Conservation (phyloP, 2,329 filamentous ascomycete genomes). For the Fusarium subtropicale region DNA sequence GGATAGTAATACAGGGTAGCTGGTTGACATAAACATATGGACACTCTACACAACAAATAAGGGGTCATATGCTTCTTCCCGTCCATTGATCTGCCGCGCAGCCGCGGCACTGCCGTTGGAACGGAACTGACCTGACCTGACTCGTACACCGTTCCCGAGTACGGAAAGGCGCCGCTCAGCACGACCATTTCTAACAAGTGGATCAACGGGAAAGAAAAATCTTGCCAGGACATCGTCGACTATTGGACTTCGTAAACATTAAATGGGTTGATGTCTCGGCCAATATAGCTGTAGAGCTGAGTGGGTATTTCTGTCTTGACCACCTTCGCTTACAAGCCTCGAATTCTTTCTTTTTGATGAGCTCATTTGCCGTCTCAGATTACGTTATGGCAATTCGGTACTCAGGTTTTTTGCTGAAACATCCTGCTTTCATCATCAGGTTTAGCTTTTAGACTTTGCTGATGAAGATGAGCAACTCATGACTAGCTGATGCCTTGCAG, state of each 20-base stretch:
- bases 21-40: not conserved
- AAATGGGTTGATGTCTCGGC: not conserved
- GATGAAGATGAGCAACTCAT: not conserved
- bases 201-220: not conserved
- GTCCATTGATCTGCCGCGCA: not conserved
- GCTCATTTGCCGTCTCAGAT: slow-evolving; percentile 1
- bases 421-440: not conserved
- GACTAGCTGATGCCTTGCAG: not conserved
- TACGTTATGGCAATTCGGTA: not conserved
- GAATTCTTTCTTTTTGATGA: not conserved
- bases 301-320: not conserved
- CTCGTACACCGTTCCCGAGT: not conserved
- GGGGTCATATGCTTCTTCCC: too few relatives aligned
- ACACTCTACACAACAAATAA: not conserved
- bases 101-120: not conserved
- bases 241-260: too few relatives aligned
- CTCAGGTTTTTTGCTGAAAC: not conserved
- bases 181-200: not conserved
- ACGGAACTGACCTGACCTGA: not conserved
- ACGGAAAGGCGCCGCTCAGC: not conserved
- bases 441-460: not conserved
- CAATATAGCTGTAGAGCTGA: not conserved
- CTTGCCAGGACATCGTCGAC: not conserved
- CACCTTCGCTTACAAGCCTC: not conserved
- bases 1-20: not conserved